Evolutionary conservation across 352 stramenopile species (phyloP), one percentile per base, ranked within the genome.

Genomic region (Globisporangium alternatum): DNA sequence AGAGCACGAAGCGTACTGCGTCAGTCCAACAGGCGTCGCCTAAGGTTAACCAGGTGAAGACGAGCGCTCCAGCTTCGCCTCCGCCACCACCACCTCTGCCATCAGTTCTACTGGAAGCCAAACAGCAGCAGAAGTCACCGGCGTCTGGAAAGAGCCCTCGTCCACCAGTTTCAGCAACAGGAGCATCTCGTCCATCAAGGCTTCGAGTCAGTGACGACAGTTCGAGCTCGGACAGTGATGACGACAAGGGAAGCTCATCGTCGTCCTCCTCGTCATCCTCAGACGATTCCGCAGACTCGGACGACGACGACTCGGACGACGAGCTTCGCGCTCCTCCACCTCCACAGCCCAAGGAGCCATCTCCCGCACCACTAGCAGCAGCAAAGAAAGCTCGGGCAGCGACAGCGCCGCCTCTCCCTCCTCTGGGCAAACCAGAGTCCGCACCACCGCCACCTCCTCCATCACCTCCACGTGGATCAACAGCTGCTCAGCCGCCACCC

Each of bases 211-310:
- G 77, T 55, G 76, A 67, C 30, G 56, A 84, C 48, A 93, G 77
- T 62, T 90, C 81, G 1, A 91, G 80, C 68, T 89, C 81, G 15
- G 80, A 90, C 1, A 74, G 72, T 31, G 83, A 71, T 49, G 75
- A 66, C 15, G 57, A 64, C 44, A 80, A 77, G 21, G 66, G 62
- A 15, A 62, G 47, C 31, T 55, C 63, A 3, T 77, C 75, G 2
- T 80, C 77, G 3, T 81, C 75, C 5, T 81, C 76, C 2, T 77
- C 67, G 0, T 85, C 75, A 8, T 65, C 78, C 69, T 76, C 64
- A 8, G 55, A 74, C 61, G 71, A 62, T 13, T 83, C 75, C 2
- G 51, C 19, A 9, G 39, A 56, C 15, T 67, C 30, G 1, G 25
- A n/a, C n/a, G n/a, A n/a, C n/a, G 37, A 67, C 13, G 21, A 64